Evolutionary conservation across 2,329 filamentous ascomycete genomes (phyloP).

Genomic region (Xylaria digitata): DNA sequence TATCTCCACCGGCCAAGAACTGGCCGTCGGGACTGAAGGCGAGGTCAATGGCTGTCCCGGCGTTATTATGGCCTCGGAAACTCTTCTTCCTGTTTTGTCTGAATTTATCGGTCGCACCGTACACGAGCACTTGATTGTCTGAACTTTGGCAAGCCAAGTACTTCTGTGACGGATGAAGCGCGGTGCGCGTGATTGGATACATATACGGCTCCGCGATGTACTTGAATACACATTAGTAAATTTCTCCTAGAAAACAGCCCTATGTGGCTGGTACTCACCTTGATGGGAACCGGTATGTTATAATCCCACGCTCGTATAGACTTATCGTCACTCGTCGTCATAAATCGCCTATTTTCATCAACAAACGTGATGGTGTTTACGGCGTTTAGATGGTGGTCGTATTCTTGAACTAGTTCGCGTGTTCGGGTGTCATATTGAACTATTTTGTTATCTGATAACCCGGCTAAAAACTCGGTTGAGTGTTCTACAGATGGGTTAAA

Average conservation of each 20-base stretch:
- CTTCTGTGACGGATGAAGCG: slow-evolving; percentile 88
- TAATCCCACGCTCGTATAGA: slow-evolving; percentile 97
- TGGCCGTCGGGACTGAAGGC: slow-evolving; percentile 91
- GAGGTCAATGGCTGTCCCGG: slow-evolving; percentile 91
- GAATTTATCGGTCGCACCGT: slow-evolving; percentile 94
- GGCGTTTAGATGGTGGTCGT: slow-evolving; percentile 97
- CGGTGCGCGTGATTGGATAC: slow-evolving; percentile 91
- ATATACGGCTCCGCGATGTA: slow-evolving; percentile 98
- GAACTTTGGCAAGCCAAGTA: slow-evolving; percentile 93
- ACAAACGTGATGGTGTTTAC: slow-evolving; percentile 98
- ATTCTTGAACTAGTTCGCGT: slow-evolving; percentile 88
- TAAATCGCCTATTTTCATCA: slow-evolving; percentile 93
- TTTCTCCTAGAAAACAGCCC: background rate
- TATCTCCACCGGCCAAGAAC: slow-evolving; percentile 88
- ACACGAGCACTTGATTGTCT: slow-evolving; percentile 97
- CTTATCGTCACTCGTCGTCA: slow-evolving; percentile 98
- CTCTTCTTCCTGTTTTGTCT: slow-evolving; percentile 97
- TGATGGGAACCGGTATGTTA: slow-evolving; percentile 97
- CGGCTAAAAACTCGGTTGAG: slow-evolving; percentile 90
- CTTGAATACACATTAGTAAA: slow-evolving; percentile 53
- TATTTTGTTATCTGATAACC: slow-evolving; percentile 99
- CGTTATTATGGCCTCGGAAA: slow-evolving; percentile 95
- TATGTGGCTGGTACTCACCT: slow-evolving; percentile 15
- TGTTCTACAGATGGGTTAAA: slow-evolving; percentile 87
- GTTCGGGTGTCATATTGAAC: slow-evolving; percentile 93